Evolutionary conservation across 179 eudicot genomes (phyloP), one percentile per base, ranked within the genome.

Genomic region (Spergularia azorica): DNA sequence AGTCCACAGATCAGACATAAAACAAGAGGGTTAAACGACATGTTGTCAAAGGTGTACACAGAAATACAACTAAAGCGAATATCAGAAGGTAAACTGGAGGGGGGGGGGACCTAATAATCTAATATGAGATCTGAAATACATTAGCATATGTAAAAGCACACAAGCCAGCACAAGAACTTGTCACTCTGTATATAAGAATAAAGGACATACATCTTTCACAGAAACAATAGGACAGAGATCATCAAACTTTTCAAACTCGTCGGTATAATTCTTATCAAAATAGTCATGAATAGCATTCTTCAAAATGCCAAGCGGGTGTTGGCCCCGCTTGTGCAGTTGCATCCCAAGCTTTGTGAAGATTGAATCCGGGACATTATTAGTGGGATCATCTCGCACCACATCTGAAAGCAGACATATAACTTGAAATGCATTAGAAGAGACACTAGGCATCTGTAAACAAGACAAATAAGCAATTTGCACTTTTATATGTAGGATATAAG

Each of bases 231-330:
- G 99, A 76, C 90, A 88, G 75, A 95, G 89, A 86, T 93, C 74
- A 68, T 95, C 99, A 67, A 93, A 89, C 85, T 95, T 95, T 77
- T 84, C 92, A 86, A 93, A 95, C 69, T 86, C 87, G 78, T 82
- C 78, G 39, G 90, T 71, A 74, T 90, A 92, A 80, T 74, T 90
- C 80, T 84, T 73, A 80, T 96, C 96, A 70, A 96, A 94, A 58
- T 91, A 96, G 67, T 85, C 87, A 70, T 85, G 87, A 59, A 94
- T 94, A 48, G 97, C 94, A 82, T 96, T 96, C 65, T 94, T 95
- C 78, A 95, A 82, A 56, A 95, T 94, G 59, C 98, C 98, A 78
- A 95, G 83, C 3, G 98, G 98, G 79, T 93, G 98, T 26, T 85
- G 88, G 73, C 87, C 92, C 78, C 91, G 85, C 82, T 85, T 86